phyloP scores from a whole-genome alignment of 805 yeast genomes.

The Metschnikowia amazonensis region DNA sequence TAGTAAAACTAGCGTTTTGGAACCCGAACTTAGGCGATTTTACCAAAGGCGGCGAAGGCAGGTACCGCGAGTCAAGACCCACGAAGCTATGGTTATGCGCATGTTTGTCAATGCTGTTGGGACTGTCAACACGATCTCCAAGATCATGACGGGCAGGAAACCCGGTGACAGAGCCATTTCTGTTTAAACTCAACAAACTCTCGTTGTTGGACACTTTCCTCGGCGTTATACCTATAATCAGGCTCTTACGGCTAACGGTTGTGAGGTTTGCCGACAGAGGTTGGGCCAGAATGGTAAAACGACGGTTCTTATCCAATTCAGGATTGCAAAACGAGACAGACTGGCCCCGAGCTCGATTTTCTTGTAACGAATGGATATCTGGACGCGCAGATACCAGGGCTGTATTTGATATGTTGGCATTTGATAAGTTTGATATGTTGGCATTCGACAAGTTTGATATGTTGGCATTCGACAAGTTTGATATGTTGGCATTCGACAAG shows the following conservation, averaged over 20 bases:
- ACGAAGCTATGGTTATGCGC: background rate
- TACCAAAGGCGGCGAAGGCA: constrained; percentile 12
- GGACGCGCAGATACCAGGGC: background rate
- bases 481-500: too few relatives aligned
- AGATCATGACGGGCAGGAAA: constrained; percentile 5
- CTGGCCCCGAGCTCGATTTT: constrained; percentile 10
- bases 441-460: too few relatives aligned
- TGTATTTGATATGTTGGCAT: background rate
- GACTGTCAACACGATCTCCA: constrained; percentile 11
- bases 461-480: too few relatives aligned
- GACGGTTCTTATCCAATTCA: constrained; percentile 33
- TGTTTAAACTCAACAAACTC: constrained; percentile 4
- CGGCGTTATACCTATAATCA: constrained; percentile 7
- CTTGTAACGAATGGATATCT: constrained; percentile 6
- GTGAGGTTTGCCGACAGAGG: constrained; percentile 33
- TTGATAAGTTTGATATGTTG: background rate
- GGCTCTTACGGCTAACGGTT: constrained; percentile 11
- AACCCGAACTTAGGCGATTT: constrained; percentile 6
- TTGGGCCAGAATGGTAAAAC: constrained; percentile 43
- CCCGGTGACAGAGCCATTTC: constrained; percentile 12
- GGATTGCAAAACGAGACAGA: constrained; percentile 36
- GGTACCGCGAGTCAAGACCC: constrained; percentile 7
- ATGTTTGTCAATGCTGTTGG: constrained; percentile 6
- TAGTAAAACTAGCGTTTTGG: background rate
- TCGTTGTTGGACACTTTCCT: constrained; percentile 14